Evolutionary conservation across 1,284 basidiomycete species (phyloP).

Genomic region (Hemileia vastatrix): DNA sequence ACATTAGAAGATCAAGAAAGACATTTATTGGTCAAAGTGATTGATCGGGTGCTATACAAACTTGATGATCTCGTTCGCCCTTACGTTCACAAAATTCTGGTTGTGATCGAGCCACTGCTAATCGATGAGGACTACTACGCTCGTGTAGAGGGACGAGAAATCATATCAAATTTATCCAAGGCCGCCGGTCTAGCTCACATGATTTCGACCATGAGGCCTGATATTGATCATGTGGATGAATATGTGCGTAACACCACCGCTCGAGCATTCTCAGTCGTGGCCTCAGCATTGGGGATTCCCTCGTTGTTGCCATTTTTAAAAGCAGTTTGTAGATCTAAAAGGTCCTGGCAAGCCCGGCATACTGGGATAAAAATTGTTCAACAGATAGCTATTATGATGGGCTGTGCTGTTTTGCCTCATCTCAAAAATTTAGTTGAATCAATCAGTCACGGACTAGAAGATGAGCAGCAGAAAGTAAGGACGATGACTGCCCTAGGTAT

Average conservation of each 20-base stretch:
- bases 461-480: constrained; percentile 97
- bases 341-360: constrained; percentile 98
- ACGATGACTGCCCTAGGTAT: constrained; percentile 97
- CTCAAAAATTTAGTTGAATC: constrained; percentile 92
- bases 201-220: constrained; percentile 99
- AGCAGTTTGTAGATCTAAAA: constrained; percentile 96
- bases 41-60: constrained; percentile 97
- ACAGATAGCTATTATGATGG: constrained; percentile 99
- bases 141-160: constrained; percentile 96
- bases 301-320: constrained; percentile 95
- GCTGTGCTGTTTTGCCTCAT: constrained; percentile 96
- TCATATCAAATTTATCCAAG: constrained; percentile 97
- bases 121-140: constrained; percentile 99
- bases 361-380: constrained; percentile 99
- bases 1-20: constrained; percentile 98
- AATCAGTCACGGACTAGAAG: constrained; percentile 86
- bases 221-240: constrained; percentile 99
- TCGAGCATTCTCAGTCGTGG: constrained; percentile 96
- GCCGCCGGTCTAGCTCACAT: constrained; percentile 98
- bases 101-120: constrained; percentile 96
- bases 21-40: constrained; percentile 97
- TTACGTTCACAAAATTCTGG: constrained; percentile 98
- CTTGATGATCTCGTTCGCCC: constrained; percentile 97
- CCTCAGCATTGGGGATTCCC: constrained; percentile 94
- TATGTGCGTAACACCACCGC: constrained; percentile 99